A percentile compares a stretch with the other conserved stretches of the same genome.
phyloP scores from a whole-genome alignment of 257 asterid species.

The Agastache rugosa region DNA sequence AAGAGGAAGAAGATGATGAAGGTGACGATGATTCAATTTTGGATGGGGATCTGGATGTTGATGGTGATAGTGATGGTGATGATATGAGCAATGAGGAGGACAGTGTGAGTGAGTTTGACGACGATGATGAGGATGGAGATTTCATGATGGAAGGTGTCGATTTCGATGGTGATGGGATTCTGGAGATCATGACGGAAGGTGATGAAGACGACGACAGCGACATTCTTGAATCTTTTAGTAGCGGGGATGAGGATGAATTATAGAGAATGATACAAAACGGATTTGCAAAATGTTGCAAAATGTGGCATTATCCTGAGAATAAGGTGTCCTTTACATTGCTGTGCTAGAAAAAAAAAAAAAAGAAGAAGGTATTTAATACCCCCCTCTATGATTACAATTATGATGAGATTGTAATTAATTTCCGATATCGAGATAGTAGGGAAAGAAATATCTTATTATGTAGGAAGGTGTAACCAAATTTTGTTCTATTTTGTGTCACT shows the following conservation, averaged over 20 bases:
- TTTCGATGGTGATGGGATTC: conserved; percentile 63
- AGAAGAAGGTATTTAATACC: not conserved
- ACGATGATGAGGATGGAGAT: conserved; percentile 85
- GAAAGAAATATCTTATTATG: conserved; percentile 12
- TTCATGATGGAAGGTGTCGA: conserved; percentile 68
- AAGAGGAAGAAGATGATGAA: conserved; percentile 85
- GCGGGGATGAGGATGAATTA: conserved; percentile 75
- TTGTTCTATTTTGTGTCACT: conserved; percentile 19
- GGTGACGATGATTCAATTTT: conserved; percentile 70
- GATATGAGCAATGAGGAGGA: conserved; percentile 76
- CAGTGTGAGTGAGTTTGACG: conserved; percentile 64
- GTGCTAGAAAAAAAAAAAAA: not conserved
- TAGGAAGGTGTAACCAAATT: conserved; percentile 26
- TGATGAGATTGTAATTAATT: conserved; percentile 42
- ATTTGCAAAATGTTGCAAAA: not conserved
- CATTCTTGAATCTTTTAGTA: conserved; percentile 63
- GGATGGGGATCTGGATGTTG: conserved; percentile 68
- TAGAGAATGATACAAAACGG: conserved; percentile 8
- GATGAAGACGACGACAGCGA: conserved; percentile 83
- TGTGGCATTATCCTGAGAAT: not conserved
- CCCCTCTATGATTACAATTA: not conserved
- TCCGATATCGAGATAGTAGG: conserved; percentile 25
- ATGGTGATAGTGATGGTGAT: conserved; percentile 76
- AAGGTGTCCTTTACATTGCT: conserved; percentile 24
- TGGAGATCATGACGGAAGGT: conserved; percentile 73